Base-by-base conservation (phyloP, 1,139 yeast genomes). In the Blastobotrys arbuscula region DNA sequence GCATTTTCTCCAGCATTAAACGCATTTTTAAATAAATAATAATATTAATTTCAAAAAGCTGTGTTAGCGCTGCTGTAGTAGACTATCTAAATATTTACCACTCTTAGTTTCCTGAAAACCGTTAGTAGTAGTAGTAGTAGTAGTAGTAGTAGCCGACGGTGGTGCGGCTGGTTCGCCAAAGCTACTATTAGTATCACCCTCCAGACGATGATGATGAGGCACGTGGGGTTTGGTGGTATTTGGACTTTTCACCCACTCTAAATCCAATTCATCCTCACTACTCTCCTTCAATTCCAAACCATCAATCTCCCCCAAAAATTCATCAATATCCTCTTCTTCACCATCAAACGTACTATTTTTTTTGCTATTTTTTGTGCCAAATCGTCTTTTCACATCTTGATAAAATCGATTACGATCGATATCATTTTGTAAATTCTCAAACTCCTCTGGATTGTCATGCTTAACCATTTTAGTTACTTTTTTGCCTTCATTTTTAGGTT, bases 291-390 rank as follows among this genome's bases (percentile, higher is more conserved):
- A 24, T n/a, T 42, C 49, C 13, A 47, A 30, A 7, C 38, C 42
- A 31, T 53, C 59, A 13, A 57, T 46, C 9, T 53, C 56, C 31
- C 57, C 60, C 54, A 64, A 55, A 44, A 64, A 64, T 8, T 53
- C 56, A 31, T 63, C 66, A 44, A 63, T 58, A 36, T 63, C 67
- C 21, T 53, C 57, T 9, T 61, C 64, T 21, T 57, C 61, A 13
- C 52, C 56, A 24, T 24, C 28, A 24, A 24, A 24, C 28, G 10
- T 24, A 10, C 28, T 18, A 31, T 39, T 15, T 38, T 30, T n/a
- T 5, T 20, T 12, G 35, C 37, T 21, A 49, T 24, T 21, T 13
- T 36, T 36, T 10, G 39, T 23, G 10, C 60, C 60, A 44, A 61
- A 59, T 42, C 60, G 52, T 16, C 51, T 52, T 37, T 51, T 54